Percentiles rank a stretch among this genome's conserved stretches.
phyloP scores from a whole-genome alignment of 768 basidiomycete genomes.

The Lepiota brunneoincarnata region DNA sequence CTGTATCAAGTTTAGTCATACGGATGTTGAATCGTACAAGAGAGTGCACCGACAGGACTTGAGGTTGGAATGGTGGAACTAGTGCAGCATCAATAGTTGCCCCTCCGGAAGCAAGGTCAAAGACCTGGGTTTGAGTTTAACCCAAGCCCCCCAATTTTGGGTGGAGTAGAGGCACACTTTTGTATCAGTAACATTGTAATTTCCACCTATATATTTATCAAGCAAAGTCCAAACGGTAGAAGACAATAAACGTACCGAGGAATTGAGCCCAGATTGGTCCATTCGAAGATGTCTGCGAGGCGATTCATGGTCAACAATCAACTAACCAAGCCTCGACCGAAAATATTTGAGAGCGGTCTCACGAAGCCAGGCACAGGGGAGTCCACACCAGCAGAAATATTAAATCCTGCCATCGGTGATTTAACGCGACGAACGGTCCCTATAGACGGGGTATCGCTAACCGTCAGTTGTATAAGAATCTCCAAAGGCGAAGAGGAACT shows the following conservation, averaged over 20 bases:
- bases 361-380: constrained; percentile 52
- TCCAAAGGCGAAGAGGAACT: constrained; percentile 60
- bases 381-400: constrained; percentile 53
- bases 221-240: constrained; percentile 7
- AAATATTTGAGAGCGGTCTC: constrained; percentile 18
- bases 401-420: constrained; percentile 38
- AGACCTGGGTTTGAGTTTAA: constrained; percentile 22
- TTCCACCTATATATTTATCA: constrained; percentile 30
- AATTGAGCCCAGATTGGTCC: constrained; percentile 63
- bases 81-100: constrained; percentile 56
- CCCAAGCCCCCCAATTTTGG: neutral
- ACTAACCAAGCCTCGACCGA: neutral
- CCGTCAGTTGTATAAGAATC: constrained; percentile 59
- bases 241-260: constrained; percentile 34
- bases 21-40: neutral
- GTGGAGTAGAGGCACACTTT: constrained; percentile 29
- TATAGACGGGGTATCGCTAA: constrained; percentile 11
- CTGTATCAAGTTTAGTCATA: constrained; percentile 16
- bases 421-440: neutral
- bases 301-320: neutral
- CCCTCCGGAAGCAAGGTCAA: constrained; percentile 56
- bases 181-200: constrained; percentile 54
- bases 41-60: constrained; percentile 33
- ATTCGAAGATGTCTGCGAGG: constrained; percentile 50
- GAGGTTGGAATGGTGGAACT: constrained; percentile 46